Conservation (phyloP, 1,284 basidiomycete species). For the Termitomyces sp. region DNA sequence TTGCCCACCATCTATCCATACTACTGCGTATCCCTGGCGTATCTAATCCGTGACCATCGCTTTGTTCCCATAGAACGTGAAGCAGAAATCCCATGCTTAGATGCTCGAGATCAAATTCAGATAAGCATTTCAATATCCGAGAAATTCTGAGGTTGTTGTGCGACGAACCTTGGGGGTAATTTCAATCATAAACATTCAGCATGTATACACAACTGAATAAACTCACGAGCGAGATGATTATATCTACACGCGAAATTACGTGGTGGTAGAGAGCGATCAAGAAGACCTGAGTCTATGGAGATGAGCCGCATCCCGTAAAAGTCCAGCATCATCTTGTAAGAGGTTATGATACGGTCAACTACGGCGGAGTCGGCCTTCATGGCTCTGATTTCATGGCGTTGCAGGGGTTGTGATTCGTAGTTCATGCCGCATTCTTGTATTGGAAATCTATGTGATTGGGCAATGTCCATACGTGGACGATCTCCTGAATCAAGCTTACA, state of each 20-base stretch:
- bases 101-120: constrained; percentile 59
- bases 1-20: constrained; percentile 77
- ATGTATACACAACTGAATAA: neutral
- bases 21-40: constrained; percentile 45
- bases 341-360: constrained; percentile 47
- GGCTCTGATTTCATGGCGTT: constrained; percentile 54
- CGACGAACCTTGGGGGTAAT: constrained; percentile 38
- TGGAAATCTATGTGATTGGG: constrained; percentile 44
- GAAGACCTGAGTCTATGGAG: constrained; percentile 50
- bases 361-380: constrained; percentile 53
- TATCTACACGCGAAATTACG: constrained; percentile 48
- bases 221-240: constrained; percentile 62
- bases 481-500: constrained; percentile 39
- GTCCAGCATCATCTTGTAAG: constrained; percentile 68
- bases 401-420: constrained; percentile 58
- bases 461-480: neutral
- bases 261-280: constrained; percentile 42
- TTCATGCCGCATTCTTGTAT: constrained; percentile 71
- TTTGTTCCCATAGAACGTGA: constrained; percentile 66
- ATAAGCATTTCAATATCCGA: constrained; percentile 71
- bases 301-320: constrained; percentile 69
- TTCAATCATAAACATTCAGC: constrained; percentile 1
- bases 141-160: constrained; percentile 79
- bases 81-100: constrained; percentile 65
- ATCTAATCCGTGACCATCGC: constrained; percentile 50